Evolutionary conservation across 345 rosid genomes (phyloP), one percentile per base, ranked within the genome.

Genomic region (Eucalyptus tenuipes): DNA sequence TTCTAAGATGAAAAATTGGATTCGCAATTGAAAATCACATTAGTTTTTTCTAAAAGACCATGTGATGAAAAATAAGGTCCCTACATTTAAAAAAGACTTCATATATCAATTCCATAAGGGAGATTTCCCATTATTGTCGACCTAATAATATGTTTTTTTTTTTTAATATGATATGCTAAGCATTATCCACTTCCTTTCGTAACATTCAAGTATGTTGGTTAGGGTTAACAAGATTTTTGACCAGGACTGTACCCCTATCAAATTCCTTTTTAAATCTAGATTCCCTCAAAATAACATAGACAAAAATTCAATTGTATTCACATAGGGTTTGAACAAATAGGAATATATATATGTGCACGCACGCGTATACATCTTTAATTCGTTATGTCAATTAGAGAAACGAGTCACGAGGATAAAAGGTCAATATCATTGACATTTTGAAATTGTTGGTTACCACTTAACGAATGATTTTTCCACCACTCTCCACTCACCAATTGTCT

Each of bases 301-400:
- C 25, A 52, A 20, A 52, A 52, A 4, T 1, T 52, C 57, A 52
- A 52, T 8, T 20, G 20, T 8, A 52, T 52, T 52, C 57, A 20
- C 25, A 7, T 52, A 52, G 25, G 57, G 10, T 52, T 52, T 18
- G 25, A 18, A 52, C 25, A 20, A 18, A 52, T 52, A 18, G 2
- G 2, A 52, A 52, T 52, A 7, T 7, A 50, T 3, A 50, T 7
- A 7, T 7, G 7, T 50, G 8, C 0, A 9, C 8, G 2, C 1
- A 4, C 53, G 8, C 8, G 2, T 52, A 16, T 31, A 15, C 22
- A 5, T 37, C 22, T 31, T 31, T 31, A 18, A 66, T 31, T 15
- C 3, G 1, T 8, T 31, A 13, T 14, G 10, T 14, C 31, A 18
- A 66, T 18, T 33, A 68, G 44, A 68, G 13, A 18, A 71, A 33